phyloP scores from a whole-genome alignment of 2,329 filamentous ascomycete species.

The Grosmannia serpens region DNA sequence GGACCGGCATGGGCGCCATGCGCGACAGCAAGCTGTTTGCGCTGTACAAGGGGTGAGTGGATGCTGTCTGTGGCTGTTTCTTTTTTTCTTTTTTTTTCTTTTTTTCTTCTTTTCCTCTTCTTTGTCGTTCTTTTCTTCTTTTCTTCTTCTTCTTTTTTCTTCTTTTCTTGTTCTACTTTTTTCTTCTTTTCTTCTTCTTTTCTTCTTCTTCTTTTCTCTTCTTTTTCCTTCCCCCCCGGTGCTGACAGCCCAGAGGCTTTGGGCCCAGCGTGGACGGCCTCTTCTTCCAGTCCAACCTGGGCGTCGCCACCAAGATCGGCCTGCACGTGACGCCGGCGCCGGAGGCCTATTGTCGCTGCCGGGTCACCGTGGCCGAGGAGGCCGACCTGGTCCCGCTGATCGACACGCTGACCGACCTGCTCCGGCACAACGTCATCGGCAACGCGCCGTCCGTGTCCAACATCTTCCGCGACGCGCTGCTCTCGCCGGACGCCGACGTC shows the following conservation, averaged over 20 bases:
- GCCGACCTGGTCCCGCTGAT: constrained; percentile 23
- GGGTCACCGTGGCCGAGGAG: constrained; percentile 26
- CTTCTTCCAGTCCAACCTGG: constrained; percentile 37
- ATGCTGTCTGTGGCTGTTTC: too few relatives aligned
- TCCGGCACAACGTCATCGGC: background rate
- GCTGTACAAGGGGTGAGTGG: background rate
- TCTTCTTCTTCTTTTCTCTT: too few relatives aligned
- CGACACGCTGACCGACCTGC: constrained; percentile 15
- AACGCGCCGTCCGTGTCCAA: background rate
- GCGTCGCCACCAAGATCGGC: constrained; percentile 40
- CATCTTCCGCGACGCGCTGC: background rate
- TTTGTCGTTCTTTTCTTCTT: too few relatives aligned
- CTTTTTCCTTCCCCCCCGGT: too few relatives aligned
- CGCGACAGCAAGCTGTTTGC: constrained; percentile 10
- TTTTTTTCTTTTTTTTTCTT: too few relatives aligned
- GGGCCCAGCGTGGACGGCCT: constrained; percentile 31
- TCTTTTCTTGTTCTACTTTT: too few relatives aligned
- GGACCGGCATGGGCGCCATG: constrained; percentile 36
- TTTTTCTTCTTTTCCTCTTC: too few relatives aligned
- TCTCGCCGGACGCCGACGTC: background rate
- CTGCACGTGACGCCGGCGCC: constrained; percentile 28
- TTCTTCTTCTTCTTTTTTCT: too few relatives aligned
- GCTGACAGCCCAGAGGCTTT: constrained; percentile 13
- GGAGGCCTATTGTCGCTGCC: constrained; percentile 24
- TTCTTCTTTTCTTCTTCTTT: too few relatives aligned